phyloP scores from a whole-genome alignment of 495 filamentous ascomycete species.

The Rostrohypoxylon terebratum region DNA sequence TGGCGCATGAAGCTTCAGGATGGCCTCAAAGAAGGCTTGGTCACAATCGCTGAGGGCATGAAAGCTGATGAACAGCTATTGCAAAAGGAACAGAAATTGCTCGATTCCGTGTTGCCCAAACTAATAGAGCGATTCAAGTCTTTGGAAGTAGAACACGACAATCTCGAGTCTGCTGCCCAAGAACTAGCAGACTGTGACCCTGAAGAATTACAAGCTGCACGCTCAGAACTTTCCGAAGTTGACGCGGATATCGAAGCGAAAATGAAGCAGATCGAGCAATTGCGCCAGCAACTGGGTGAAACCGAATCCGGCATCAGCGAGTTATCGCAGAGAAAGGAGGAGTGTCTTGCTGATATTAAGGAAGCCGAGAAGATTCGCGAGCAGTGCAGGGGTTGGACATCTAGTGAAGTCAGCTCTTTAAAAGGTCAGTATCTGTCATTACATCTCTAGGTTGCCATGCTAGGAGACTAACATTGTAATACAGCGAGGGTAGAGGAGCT shows the following conservation, averaged over 20 bases:
- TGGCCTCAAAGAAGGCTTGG: slow-evolving; percentile 81
- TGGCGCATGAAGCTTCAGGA: slow-evolving; percentile 94
- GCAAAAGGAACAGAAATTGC: slow-evolving; percentile 71
- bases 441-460: neutral
- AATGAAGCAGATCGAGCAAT: slow-evolving; percentile 68
- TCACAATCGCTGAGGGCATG: slow-evolving; percentile 80
- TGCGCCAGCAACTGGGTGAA: slow-evolving; percentile 71
- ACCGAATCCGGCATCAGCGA: slow-evolving; percentile 71
- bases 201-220: slow-evolving; percentile 75
- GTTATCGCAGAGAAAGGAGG: slow-evolving; percentile 71
- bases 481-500: slow-evolving; percentile 74
- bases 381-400: slow-evolving; percentile 89
- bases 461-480: slow-evolving; percentile 27
- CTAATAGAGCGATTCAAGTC: slow-evolving; percentile 68
- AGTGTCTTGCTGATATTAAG: slow-evolving; percentile 77
- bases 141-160: slow-evolving; percentile 70
- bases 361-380: slow-evolving; percentile 87
- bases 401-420: slow-evolving; percentile 76
- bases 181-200: slow-evolving; percentile 85
- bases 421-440: slow-evolving; percentile 67
- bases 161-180: slow-evolving; percentile 74
- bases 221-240: slow-evolving; percentile 70
- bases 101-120: slow-evolving; percentile 72
- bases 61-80: slow-evolving; percentile 77
- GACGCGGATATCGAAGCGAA: slow-evolving; percentile 78